Conservation (phyloP, 345 rosid species). For the Durio zibethinus region DNA sequence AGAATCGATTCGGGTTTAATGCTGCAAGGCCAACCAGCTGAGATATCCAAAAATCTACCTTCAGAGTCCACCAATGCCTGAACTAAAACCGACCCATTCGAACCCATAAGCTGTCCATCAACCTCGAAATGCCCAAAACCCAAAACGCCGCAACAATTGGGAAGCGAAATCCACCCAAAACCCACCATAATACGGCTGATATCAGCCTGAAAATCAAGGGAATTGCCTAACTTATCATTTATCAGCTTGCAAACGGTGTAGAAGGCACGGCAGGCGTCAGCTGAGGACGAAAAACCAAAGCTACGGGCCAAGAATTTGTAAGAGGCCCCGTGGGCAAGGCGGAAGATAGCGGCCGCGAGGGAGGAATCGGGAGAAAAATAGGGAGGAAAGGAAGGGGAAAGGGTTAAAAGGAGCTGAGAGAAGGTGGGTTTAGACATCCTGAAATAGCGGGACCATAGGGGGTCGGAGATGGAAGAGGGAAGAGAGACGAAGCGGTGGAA, state of each 20-base stretch:
- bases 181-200: conserved; percentile 44
- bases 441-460: conserved; percentile 59
- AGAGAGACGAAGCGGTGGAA: conserved; percentile 31
- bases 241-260: conserved; percentile 56
- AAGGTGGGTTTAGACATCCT: conserved; percentile 56
- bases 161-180: conserved; percentile 51
- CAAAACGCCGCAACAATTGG: conserved; percentile 72
- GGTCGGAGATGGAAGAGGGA: conserved; percentile 31
- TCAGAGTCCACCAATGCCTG: conserved; percentile 75
- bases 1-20: conserved; percentile 50
- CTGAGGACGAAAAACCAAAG: conserved; percentile 47
- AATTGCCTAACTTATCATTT: conserved; percentile 38
- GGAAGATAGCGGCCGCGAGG: conserved; percentile 62
- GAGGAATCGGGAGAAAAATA: conserved; percentile 40
- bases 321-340: conserved; percentile 69
- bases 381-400: conserved; percentile 42
- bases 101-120: conserved; percentile 45
- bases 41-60: conserved; percentile 68
- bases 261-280: conserved; percentile 57
- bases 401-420: conserved; percentile 38
- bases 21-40: conserved; percentile 74
- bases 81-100: conserved; percentile 50
- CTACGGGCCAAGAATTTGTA: conserved; percentile 40
- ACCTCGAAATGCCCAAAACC: conserved; percentile 58
- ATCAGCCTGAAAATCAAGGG: conserved; percentile 38